Conservation (phyloP, 2,329 filamentous ascomycete species). For the Alternaria arbusti region DNA sequence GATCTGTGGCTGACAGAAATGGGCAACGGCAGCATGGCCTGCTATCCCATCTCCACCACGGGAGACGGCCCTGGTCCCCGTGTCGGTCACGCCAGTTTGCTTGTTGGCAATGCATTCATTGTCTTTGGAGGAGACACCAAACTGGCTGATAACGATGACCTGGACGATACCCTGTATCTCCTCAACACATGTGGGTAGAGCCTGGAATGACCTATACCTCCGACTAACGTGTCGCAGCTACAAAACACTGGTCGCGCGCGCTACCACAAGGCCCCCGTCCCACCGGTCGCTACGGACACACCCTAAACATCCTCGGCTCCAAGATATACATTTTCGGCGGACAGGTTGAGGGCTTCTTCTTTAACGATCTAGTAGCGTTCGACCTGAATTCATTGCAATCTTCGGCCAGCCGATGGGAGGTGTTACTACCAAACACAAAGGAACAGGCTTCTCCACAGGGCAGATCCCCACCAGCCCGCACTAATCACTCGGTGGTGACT, state of each 20-base stretch:
- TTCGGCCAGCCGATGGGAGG: conserved; percentile 90
- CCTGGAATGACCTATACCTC: neutral
- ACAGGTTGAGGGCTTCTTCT: conserved; percentile 96
- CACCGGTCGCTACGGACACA: conserved; percentile 92
- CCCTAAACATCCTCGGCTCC: conserved; percentile 92
- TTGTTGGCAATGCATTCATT: conserved; percentile 98
- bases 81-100: conserved; percentile 90
- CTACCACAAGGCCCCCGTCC: conserved; percentile 85
- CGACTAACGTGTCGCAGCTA: conserved; percentile 66
- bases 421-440: conserved; percentile 79
- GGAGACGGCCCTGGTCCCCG: conserved; percentile 93
- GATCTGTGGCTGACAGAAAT: conserved; percentile 98
- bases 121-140: conserved; percentile 99
- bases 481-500: conserved; percentile 91
- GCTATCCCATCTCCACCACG: conserved; percentile 89
- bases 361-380: conserved; percentile 95
- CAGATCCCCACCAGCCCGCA: conserved; percentile 76
- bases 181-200: conserved; percentile 86
- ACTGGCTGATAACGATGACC: conserved; percentile 85
- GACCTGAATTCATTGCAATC: conserved; percentile 94
- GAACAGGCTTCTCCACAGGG: conserved; percentile 52
- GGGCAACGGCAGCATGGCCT: conserved; percentile 79
- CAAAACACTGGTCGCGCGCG: conserved; percentile 95
- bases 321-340: conserved; percentile 98
- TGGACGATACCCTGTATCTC: conserved; percentile 95